Evolutionary conservation across 768 basidiomycete species (phyloP), one percentile per base, ranked within the genome.

Genomic region (Exsudoporus frostii): DNA sequence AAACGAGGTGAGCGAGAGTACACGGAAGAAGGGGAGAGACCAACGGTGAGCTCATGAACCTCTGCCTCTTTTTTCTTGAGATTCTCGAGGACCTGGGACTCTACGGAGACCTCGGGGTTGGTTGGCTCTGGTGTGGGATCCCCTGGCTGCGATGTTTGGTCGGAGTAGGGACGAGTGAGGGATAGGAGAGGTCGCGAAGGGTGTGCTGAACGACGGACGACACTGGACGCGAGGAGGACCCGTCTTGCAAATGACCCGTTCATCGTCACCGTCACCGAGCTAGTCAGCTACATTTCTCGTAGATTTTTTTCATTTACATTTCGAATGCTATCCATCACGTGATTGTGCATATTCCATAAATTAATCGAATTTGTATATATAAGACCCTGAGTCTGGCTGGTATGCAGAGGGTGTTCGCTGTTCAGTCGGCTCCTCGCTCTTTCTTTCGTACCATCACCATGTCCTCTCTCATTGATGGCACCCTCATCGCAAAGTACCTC

Each of bases 31-130:
- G 24, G 9, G 1, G n/a, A 22, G 33, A 17, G 34, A 74, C 88
- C 61, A 63, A 93, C 92, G 57, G 85, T 91, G 55, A 93, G 76
- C 70, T 93, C 92, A n/a, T 80, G 74, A n/a, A 86, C 83, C 67
- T 90, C 88, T 24, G 76, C 80, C 68, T 90, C 85, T 69, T 93
- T 90, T 58, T 84, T 83, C 75, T 92, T 86, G 51, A 96, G 76
- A 66, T 88, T 86, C 56, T 69, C 58, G 38, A 70, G 63, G 22
- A 72, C 50, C 50, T 78, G 76, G 20, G 70, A 62, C 45, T 74
- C 68, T 24, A 73, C 60, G 50, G 76, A 71, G 50, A 58, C 52
- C 20, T 65, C 60, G 48, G 67, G 49, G 20, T 47, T 37, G 7
- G 57, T 60, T n/a, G 40, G 41, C 49, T 56, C 63, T 50, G 68